A percentile compares a stretch with the other conserved stretches of the same genome.
Evolutionary conservation across 345 rosid species (phyloP).

Genomic region (Salix suchowensis): DNA sequence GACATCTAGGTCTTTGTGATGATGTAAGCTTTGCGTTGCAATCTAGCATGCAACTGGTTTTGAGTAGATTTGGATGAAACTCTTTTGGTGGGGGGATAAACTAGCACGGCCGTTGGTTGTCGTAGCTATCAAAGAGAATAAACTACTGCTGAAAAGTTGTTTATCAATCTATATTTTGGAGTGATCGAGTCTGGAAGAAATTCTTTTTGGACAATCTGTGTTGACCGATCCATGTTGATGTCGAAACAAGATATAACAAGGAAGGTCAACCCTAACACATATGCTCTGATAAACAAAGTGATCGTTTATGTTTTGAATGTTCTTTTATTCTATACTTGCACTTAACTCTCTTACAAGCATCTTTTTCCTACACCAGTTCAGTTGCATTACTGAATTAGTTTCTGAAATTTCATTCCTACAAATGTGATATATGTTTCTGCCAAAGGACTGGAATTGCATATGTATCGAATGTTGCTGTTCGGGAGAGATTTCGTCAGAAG

Average conservation of each 20-base stretch:
- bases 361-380: not conserved
- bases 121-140: not conserved
- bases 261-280: not conserved
- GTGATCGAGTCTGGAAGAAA: not conserved
- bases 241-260: not conserved
- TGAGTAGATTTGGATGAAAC: not conserved
- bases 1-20: not conserved
- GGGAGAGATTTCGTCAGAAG: constrained; percentile 65
- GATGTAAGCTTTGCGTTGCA: not conserved
- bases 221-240: not conserved
- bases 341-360: not conserved
- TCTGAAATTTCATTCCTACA: not conserved
- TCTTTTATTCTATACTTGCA: not conserved
- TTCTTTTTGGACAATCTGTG: not conserved
- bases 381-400: not conserved
- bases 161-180: not conserved
- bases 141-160: not conserved
- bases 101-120: not conserved
- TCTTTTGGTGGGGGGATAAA: not conserved
- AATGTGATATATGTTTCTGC: not conserved
- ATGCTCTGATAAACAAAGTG: not conserved
- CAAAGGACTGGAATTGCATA: constrained; percentile 84
- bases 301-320: not conserved
- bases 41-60: not conserved
- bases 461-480: constrained; percentile 85